Conservation (phyloP, 441 rosid genomes). For the Sinapis alba region DNA sequence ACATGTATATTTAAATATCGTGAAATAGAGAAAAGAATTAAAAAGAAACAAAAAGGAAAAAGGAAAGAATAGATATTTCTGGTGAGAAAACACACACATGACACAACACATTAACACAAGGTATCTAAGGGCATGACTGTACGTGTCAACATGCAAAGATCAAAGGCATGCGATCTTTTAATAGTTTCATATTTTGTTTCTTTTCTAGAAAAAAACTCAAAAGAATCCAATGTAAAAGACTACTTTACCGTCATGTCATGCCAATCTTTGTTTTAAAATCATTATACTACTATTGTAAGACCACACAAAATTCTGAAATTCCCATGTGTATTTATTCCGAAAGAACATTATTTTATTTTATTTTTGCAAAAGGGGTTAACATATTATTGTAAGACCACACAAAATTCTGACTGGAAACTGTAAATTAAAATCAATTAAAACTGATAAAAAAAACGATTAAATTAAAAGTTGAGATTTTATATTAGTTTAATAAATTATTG, state of each 20-base stretch:
- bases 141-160: slow-evolving; percentile 45
- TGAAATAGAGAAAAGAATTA: neutral
- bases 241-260: slow-evolving; percentile 27
- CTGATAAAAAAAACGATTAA: no score
- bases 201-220: neutral
- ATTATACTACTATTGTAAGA: neutral
- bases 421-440: no score
- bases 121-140: slow-evolving; percentile 41
- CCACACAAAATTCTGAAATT: neutral
- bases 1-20: neutral
- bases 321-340: neutral
- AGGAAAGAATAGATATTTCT: slow-evolving; percentile 31
- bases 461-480: no score
- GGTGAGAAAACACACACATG: slow-evolving; percentile 26
- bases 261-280: neutral
- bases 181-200: neutral
- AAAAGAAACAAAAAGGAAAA: slow-evolving; percentile 8
- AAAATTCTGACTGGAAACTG: no score
- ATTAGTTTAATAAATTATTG: no score
- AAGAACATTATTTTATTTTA: neutral
- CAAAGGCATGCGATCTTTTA: slow-evolving; percentile 28
- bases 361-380: neutral
- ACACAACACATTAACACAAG: slow-evolving; percentile 28
- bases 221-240: slow-evolving; percentile 37
- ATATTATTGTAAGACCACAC: neutral